These are phyloP conservation scores for Volvariella surrecta DNA, from an alignment of 1,284 basidiomycete species.

Conservation along the genomic window DNA sequence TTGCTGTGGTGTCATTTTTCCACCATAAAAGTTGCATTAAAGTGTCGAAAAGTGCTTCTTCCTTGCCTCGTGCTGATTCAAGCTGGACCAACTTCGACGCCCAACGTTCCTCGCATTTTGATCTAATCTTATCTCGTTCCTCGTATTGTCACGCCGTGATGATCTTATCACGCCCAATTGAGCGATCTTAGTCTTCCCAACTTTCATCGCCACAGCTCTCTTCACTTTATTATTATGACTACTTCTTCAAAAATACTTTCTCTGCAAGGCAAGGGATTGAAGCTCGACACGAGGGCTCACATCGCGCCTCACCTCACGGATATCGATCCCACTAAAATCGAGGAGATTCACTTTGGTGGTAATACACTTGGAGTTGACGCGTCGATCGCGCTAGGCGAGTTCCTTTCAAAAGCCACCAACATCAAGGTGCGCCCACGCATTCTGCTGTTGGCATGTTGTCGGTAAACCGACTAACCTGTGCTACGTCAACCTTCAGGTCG, in stretches of 20 bases:
- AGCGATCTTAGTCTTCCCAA: neutral
- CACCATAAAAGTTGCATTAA: no score
- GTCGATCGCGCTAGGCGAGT: constrained; percentile 77
- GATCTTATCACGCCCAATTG: neutral
- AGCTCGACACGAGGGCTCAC: constrained; percentile 75
- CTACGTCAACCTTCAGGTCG: constrained; percentile 47
- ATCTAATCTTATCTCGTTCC: constrained; percentile 1
- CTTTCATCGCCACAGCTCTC: neutral
- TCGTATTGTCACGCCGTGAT: neutral
- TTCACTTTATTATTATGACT: constrained; percentile 3
- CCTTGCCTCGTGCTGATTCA: no score
- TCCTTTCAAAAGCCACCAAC: constrained; percentile 61
- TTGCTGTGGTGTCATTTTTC: no score
- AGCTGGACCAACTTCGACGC: no score
- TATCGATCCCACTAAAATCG: constrained; percentile 58
- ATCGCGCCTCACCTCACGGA: constrained; percentile 72
- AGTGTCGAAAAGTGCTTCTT: no score
- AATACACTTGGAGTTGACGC: constrained; percentile 97
- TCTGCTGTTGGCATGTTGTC: no score
- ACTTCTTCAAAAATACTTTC: constrained; percentile 30
- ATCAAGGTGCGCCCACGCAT: constrained; percentile 55
- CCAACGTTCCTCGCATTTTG: neutral
- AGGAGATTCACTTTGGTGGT: constrained; percentile 91
- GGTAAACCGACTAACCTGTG: no score
- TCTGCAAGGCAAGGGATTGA: constrained; percentile 70